Percentiles rank a stretch among this genome's conserved stretches.
Conservation (phyloP, 2,329 filamentous ascomycete genomes). For the Paraconiothyrium brasiliense region DNA sequence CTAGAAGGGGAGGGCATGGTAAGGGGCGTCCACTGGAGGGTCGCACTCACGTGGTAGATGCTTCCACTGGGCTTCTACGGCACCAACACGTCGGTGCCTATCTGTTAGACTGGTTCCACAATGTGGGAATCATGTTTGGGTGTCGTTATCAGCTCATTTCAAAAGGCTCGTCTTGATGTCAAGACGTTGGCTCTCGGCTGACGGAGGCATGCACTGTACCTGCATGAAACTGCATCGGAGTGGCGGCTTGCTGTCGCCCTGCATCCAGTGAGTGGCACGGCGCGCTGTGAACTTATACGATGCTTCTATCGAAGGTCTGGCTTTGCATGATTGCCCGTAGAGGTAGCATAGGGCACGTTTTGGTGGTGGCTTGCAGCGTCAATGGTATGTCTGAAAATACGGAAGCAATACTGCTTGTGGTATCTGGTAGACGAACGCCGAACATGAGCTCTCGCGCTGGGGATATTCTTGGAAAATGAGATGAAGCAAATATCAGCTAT, state of each 20-base stretch:
- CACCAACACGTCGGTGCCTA: constrained; percentile 12
- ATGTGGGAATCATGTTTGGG: background rate
- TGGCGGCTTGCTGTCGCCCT: constrained; percentile 12
- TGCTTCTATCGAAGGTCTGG: constrained; percentile 16
- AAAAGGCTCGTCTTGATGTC: background rate
- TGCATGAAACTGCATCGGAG: constrained; percentile 21
- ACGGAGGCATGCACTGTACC: constrained; percentile 16
- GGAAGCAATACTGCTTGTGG: background rate
- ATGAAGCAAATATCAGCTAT: background rate
- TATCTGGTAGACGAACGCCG: background rate
- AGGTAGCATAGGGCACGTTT: background rate
- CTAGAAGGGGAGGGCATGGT: constrained; percentile 1
- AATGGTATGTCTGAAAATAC: background rate
- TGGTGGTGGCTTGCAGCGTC: background rate
- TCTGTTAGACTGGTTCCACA: background rate
- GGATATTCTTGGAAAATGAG: background rate
- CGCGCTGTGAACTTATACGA: constrained; percentile 10
- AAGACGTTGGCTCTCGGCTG: background rate
- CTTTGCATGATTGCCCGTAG: constrained; percentile 9
- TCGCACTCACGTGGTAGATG: constrained; percentile 14
- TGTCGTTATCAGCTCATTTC: background rate
- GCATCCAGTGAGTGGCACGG: constrained; percentile 14
- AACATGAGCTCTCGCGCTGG: background rate
- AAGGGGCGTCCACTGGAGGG: constrained; percentile 17
- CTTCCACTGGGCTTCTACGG: background rate